Conservation (phyloP, 768 basidiomycete genomes). For the Mrakia hoshinonis region DNA sequence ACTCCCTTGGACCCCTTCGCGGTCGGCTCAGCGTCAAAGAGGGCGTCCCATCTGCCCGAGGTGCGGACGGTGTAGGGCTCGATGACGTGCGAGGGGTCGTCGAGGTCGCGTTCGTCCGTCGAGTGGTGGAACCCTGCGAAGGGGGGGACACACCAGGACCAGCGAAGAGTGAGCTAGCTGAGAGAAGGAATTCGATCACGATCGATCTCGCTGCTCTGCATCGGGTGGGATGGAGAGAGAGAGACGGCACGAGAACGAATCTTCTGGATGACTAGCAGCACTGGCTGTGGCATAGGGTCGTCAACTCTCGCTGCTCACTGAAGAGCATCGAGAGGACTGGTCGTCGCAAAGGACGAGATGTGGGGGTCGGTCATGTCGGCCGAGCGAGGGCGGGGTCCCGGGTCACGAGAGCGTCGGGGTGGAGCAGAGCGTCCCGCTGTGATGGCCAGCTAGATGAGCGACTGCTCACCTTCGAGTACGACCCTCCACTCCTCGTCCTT, state of each 20-base stretch:
- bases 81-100: not conserved
- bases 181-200: no score
- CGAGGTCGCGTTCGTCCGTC: not conserved
- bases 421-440: not conserved
- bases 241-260: no score
- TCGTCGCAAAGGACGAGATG: no score
- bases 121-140: not conserved
- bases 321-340: not conserved
- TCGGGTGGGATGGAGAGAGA: not conserved
- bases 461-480: constrained; percentile 1
- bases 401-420: no score
- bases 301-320: no score
- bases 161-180: not conserved
- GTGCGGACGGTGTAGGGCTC: not conserved
- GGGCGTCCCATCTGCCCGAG: constrained; percentile 1
- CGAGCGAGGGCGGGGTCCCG: not conserved
- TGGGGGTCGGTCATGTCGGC: not conserved
- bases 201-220: not conserved
- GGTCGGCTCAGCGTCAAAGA: constrained; percentile 2
- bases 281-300: no score
- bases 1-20: not conserved
- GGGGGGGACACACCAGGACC: not conserved
- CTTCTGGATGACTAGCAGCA: no score
- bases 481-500: not conserved
- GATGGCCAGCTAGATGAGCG: not conserved